Evolutionary conservation across 768 basidiomycete genomes (phyloP).

Genomic region (Suillus subluteus): DNA sequence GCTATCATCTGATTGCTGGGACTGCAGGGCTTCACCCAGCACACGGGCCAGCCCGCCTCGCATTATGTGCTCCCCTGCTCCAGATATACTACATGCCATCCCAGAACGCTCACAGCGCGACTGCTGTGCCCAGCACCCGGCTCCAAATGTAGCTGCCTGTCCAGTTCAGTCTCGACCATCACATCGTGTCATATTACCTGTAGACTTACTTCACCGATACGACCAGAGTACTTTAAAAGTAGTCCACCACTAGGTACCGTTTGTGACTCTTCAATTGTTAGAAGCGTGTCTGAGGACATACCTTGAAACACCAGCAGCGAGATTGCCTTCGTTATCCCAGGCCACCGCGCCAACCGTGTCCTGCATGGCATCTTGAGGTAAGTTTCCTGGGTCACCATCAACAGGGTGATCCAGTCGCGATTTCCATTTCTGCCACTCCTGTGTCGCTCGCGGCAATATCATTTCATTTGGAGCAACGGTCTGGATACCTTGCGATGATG

Average conservation of each 20-base stretch:
- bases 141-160: conserved; percentile 72
- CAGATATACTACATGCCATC: conserved; percentile 76
- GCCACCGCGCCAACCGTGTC: conserved; percentile 86
- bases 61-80: conserved; percentile 74
- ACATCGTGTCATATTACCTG: not conserved
- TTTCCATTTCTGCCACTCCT: conserved; percentile 69
- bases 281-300: conserved; percentile 23
- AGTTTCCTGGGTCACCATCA: not conserved
- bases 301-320: conserved; percentile 82
- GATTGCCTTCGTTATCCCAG: conserved; percentile 45
- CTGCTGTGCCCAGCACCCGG: conserved; percentile 75
- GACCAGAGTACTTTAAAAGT: conserved; percentile 73
- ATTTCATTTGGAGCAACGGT: conserved; percentile 49
- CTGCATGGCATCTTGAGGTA: conserved; percentile 47
- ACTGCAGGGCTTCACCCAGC: conserved; percentile 50
- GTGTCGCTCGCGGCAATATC: conserved; percentile 49
- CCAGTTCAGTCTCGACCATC: conserved; percentile 8
- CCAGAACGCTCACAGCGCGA: conserved; percentile 29
- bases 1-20: conserved; percentile 16
- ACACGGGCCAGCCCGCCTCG: conserved; percentile 56
- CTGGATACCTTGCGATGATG: conserved; percentile 33
- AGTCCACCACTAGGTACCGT: conserved; percentile 65
- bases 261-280: conserved; percentile 2
- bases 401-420: conserved; percentile 36
- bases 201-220: conserved; percentile 68